phyloP scores from a whole-genome alignment of 306 rosid species.

The Inga laurina region DNA sequence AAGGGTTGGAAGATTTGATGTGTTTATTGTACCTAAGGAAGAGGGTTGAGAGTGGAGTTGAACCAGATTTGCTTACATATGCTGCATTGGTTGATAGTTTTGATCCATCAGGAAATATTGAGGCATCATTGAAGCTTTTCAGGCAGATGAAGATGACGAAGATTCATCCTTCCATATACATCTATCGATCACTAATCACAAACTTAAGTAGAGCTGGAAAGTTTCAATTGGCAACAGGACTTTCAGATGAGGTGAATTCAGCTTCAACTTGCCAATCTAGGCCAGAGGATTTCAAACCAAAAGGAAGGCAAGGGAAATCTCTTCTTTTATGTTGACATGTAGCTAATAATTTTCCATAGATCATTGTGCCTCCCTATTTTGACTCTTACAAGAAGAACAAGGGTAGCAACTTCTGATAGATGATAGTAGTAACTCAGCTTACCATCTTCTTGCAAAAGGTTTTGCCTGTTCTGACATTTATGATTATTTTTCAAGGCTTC shows the following conservation, averaged over 20 bases:
- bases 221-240: slow-evolving; percentile 59
- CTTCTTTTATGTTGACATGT: not conserved
- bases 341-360: no score
- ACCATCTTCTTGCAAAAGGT: slow-evolving; percentile 11
- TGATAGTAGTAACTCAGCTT: not conserved
- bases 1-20: slow-evolving; percentile 74
- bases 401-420: slow-evolving; percentile 4
- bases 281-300: slow-evolving; percentile 56
- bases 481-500: slow-evolving; percentile 63
- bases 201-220: slow-evolving; percentile 61
- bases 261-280: slow-evolving; percentile 48
- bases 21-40: slow-evolving; percentile 59
- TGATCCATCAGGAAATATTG: slow-evolving; percentile 68
- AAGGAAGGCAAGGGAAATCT: slow-evolving; percentile 35
- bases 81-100: slow-evolving; percentile 63
- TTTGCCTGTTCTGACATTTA: slow-evolving; percentile 28
- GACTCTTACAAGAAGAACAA: not conserved
- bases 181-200: slow-evolving; percentile 55
- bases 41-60: slow-evolving; percentile 60
- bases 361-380: not conserved
- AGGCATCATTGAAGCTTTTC: slow-evolving; percentile 62
- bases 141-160: slow-evolving; percentile 65
- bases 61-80: slow-evolving; percentile 79
- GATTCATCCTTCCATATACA: slow-evolving; percentile 59
- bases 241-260: slow-evolving; percentile 68